These are phyloP conservation scores for Coprinopsis marcescibilis DNA, from an alignment of 768 basidiomycete genomes.

Conservation along the genomic window DNA sequence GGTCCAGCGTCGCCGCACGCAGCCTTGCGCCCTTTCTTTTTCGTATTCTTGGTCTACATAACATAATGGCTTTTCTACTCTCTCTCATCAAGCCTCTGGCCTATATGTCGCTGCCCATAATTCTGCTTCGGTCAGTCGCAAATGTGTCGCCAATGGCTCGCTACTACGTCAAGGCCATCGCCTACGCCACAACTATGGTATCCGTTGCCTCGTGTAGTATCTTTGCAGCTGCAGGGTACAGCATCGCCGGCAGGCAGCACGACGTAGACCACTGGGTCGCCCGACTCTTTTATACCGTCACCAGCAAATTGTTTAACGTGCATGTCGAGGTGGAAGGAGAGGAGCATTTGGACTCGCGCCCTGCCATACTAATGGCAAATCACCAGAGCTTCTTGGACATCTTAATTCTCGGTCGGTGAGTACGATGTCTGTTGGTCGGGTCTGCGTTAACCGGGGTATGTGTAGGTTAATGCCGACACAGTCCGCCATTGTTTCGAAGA, in stretches of 20 bases:
- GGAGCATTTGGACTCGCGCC: constrained; percentile 68
- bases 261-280: constrained; percentile 85
- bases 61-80: constrained; percentile 57
- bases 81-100: constrained; percentile 64
- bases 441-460: constrained; percentile 6
- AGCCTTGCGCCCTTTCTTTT: constrained; percentile 6
- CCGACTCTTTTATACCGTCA: constrained; percentile 70
- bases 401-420: constrained; percentile 73
- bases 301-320: constrained; percentile 59
- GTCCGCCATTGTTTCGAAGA: constrained; percentile 90
- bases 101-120: constrained; percentile 68
- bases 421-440: constrained; percentile 4
- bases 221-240: constrained; percentile 59
- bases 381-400: constrained; percentile 95
- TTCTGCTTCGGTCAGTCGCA: constrained; percentile 58
- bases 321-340: constrained; percentile 77
- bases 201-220: constrained; percentile 70
- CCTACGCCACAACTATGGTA: constrained; percentile 69
- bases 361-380: constrained; percentile 77
- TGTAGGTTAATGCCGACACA: constrained; percentile 74
- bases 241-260: constrained; percentile 60
- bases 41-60: constrained; percentile 12
- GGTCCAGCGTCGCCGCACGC: neutral
- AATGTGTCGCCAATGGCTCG: constrained; percentile 49
- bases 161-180: constrained; percentile 67